Conservation (phyloP, 192 early-diverging fungal genomes). For the Coemansia sp. region DNA sequence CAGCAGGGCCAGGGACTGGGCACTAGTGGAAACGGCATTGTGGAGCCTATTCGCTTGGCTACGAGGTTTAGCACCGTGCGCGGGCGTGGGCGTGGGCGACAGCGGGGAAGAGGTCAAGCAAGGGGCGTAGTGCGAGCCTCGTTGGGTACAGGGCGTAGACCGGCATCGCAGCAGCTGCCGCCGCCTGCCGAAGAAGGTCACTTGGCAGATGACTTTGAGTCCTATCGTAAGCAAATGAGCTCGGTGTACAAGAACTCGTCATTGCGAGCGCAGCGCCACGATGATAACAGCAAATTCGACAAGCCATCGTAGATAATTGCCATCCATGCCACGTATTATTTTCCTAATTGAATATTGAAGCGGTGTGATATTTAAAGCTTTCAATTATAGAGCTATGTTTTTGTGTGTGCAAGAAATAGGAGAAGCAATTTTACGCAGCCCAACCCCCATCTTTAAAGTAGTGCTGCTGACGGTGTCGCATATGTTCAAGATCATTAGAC, state of each 20-base stretch:
- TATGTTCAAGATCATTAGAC: too few species aligned
- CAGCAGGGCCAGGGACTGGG: constrained; percentile 50
- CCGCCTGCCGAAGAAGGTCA: background rate
- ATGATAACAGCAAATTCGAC: too few species aligned
- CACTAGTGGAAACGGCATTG: constrained; percentile 35
- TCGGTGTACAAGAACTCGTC: constrained; percentile 13
- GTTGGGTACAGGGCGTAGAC: constrained; percentile 19
- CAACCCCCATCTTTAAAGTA: too few species aligned
- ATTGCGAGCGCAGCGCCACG: background rate
- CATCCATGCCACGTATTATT: too few species aligned
- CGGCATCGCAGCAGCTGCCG: background rate
- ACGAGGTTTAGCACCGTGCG: constrained; percentile 39
- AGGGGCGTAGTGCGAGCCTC: constrained; percentile 15
- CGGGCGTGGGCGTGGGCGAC: background rate
- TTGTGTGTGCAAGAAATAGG: too few species aligned
- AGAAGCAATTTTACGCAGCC: too few species aligned
- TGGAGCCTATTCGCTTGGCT: constrained; percentile 34
- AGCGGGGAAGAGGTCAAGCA: constrained; percentile 2
- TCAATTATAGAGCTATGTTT: too few species aligned
- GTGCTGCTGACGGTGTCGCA: too few species aligned
- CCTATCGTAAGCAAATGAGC: constrained; percentile 48
- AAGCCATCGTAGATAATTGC: background rate
- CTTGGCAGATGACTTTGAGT: constrained; percentile 20
- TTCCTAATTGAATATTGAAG: too few species aligned
- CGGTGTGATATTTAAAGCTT: too few species aligned